These are phyloP conservation scores for Suillus fuscotomentosus DNA, from an alignment of 768 basidiomycete genomes.

Conservation along the genomic window DNA sequence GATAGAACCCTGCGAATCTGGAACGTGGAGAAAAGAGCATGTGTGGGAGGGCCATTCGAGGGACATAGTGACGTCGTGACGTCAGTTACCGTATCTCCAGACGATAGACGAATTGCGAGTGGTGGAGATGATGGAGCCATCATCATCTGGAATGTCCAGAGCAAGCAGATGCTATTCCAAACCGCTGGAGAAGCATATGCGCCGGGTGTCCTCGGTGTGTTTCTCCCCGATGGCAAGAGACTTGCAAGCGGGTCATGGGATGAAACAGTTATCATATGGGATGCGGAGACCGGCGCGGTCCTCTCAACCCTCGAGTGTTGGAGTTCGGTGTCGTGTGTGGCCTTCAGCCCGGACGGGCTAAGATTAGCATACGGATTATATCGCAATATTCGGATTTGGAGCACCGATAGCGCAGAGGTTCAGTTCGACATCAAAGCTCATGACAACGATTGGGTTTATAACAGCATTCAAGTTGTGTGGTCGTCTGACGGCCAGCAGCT, in stretches of 20 bases:
- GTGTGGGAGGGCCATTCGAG: constrained; percentile 10
- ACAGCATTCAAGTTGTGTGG: not conserved
- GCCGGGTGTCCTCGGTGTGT: constrained; percentile 19
- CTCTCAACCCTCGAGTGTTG: not conserved
- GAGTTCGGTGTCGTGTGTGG: not conserved
- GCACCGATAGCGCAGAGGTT: not conserved
- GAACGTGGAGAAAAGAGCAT: constrained; percentile 23
- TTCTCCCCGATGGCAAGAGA: constrained; percentile 3
- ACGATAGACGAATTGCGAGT: constrained; percentile 25
- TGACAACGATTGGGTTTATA: no score
- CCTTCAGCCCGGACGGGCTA: not conserved
- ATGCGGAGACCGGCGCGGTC: constrained; percentile 9
- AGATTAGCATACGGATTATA: not conserved
- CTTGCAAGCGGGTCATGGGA: constrained; percentile 1
- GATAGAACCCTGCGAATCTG: constrained; percentile 26
- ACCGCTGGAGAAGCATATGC: constrained; percentile 26
- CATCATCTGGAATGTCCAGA: constrained; percentile 26
- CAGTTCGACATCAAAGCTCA: not conserved
- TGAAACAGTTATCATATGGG: not conserved
- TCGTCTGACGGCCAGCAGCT: not conserved
- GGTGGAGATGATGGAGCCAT: constrained; percentile 25
- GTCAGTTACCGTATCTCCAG: constrained; percentile 25
- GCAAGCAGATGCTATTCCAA: constrained; percentile 18
- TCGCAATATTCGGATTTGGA: not conserved
- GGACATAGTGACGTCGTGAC: constrained; percentile 24